phyloP scores from a whole-genome alignment of 371 early-diverging fungal species.

The Coemansia sp. region DNA sequence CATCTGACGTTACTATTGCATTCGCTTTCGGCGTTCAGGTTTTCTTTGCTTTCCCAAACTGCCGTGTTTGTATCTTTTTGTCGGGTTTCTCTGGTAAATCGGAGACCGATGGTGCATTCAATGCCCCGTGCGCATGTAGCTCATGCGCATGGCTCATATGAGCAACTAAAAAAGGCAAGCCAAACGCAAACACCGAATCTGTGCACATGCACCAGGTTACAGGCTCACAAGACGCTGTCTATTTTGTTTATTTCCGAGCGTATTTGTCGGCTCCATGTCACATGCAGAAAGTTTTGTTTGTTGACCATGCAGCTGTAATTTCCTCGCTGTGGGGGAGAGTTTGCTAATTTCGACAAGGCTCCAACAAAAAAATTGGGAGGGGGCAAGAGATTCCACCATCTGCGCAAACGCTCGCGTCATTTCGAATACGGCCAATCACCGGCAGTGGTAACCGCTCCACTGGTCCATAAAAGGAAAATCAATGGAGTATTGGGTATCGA shows the following conservation, averaged over 20 bases:
- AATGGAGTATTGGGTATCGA: too few relatives aligned
- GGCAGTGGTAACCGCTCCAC: background rate
- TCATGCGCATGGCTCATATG: background rate
- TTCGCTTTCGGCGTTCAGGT: too few relatives aligned
- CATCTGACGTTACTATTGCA: too few relatives aligned
- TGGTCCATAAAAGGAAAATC: background rate
- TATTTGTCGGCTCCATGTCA: background rate
- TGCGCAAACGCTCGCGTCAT: slow-evolving; percentile 3
- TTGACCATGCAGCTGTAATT: too few relatives aligned
- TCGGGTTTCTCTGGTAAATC: background rate
- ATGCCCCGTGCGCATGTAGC: background rate
- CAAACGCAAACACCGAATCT: background rate
- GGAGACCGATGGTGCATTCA: background rate
- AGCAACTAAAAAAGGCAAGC: background rate
- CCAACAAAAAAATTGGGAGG: too few relatives aligned
- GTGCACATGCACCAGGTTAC: background rate
- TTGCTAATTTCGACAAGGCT: too few relatives aligned
- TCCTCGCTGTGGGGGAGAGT: too few relatives aligned
- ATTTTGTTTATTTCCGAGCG: too few relatives aligned
- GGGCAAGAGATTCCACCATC: background rate
- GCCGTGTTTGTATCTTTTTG: background rate
- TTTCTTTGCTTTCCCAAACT: too few relatives aligned
- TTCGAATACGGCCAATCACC: slow-evolving; percentile 2
- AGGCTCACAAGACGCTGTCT: background rate
- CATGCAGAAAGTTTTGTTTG: background rate